phyloP scores from a whole-genome alignment of 768 basidiomycete species.

The Tremella mesenterica region DNA sequence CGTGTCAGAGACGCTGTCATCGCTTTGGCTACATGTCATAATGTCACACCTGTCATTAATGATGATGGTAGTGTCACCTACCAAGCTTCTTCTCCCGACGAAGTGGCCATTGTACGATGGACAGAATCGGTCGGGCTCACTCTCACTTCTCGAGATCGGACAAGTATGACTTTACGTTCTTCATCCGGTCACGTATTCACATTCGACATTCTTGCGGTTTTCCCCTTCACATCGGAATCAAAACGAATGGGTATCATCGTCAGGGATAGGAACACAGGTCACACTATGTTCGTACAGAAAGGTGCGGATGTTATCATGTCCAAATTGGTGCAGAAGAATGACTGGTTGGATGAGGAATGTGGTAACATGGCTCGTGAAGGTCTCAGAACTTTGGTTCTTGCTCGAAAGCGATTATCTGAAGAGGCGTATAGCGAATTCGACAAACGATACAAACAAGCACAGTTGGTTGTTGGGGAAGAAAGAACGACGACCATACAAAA shows the following conservation, averaged over 20 bases:
- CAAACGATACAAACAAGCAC: slow-evolving; percentile 62
- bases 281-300: slow-evolving; percentile 86
- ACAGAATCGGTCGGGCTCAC: slow-evolving; percentile 90
- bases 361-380: slow-evolving; percentile 98
- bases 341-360: slow-evolving; percentile 98
- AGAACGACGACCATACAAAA: slow-evolving; percentile 70
- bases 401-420: slow-evolving; percentile 62
- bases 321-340: slow-evolving; percentile 86
- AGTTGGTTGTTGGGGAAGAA: slow-evolving; percentile 61
- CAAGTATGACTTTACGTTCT: slow-evolving; percentile 72
- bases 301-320: slow-evolving; percentile 99
- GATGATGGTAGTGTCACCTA: slow-evolving; percentile 93
- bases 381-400: slow-evolving; percentile 85
- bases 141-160: slow-evolving; percentile 79
- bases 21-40: slow-evolving; percentile 90
- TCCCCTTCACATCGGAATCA: slow-evolving; percentile 97
- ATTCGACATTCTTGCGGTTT: slow-evolving; percentile 85
- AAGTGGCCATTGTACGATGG: slow-evolving; percentile 97
- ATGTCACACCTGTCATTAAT: slow-evolving; percentile 90
- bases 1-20: slow-evolving; percentile 85
- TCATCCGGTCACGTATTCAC: slow-evolving; percentile 57
- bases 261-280: slow-evolving; percentile 63
- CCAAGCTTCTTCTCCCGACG: slow-evolving; percentile 97
- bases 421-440: slow-evolving; percentile 70
- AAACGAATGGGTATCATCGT: slow-evolving; percentile 99